A percentile compares a stretch with the other conserved stretches of the same genome.
Conservation (phyloP, 2,329 filamentous ascomycete genomes). For the Aspergillus quadrilineatus region DNA sequence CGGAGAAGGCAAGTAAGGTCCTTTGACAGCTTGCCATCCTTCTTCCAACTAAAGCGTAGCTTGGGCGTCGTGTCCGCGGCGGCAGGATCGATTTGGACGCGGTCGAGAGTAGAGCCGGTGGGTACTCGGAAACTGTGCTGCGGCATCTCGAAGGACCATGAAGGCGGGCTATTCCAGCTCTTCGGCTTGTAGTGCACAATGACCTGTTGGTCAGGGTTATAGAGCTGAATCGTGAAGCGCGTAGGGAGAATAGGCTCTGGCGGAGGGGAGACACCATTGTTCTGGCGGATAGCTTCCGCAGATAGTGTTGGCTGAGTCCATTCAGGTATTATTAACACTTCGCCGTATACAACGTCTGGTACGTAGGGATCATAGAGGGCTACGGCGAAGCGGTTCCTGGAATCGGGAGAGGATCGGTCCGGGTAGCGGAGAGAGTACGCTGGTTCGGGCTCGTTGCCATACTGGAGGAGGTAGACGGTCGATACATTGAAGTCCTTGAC, state of each 20-base stretch:
- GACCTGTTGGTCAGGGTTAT: constrained; percentile 87
- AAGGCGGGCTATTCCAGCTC: constrained; percentile 75
- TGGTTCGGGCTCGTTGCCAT: constrained; percentile 76
- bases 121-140: constrained; percentile 79
- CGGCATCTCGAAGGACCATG: constrained; percentile 92
- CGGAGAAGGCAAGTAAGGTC: constrained; percentile 87
- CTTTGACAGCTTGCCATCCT: constrained; percentile 79
- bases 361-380: constrained; percentile 81
- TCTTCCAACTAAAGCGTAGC: constrained; percentile 83
- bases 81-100: constrained; percentile 62
- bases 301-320: constrained; percentile 83
- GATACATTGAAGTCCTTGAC: constrained; percentile 44
- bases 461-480: constrained; percentile 55
- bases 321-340: constrained; percentile 79
- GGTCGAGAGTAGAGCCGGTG: constrained; percentile 74
- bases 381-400: constrained; percentile 81
- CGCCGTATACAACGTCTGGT: constrained; percentile 78
- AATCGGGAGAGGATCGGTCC: constrained; percentile 66
- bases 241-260: constrained; percentile 74
- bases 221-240: constrained; percentile 80
- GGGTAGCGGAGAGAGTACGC: constrained; percentile 78
- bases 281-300: constrained; percentile 71
- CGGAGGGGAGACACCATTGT: constrained; percentile 63
- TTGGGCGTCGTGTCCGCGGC: constrained; percentile 63
- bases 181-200: constrained; percentile 66